Conservation (phyloP, 1,139 yeast genomes). For the Hansenula lynferdii region DNA sequence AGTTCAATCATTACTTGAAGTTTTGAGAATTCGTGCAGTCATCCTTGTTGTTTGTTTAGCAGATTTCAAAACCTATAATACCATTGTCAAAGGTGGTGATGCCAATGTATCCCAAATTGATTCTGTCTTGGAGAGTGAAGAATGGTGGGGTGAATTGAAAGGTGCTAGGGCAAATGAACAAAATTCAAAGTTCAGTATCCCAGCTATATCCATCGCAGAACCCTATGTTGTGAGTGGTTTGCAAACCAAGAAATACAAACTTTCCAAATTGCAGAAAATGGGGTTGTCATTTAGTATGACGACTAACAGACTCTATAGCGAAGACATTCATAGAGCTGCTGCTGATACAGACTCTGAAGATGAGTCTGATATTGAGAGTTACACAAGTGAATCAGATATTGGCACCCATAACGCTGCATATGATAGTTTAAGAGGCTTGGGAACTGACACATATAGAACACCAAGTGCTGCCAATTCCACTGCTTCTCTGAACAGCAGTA, state of each 20-base stretch:
- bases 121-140: slow-evolving; percentile 33
- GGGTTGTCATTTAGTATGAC: slow-evolving; percentile 78
- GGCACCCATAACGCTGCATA: slow-evolving; percentile 6
- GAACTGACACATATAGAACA: slow-evolving; percentile 12
- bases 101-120: slow-evolving; percentile 29
- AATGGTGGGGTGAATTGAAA: slow-evolving; percentile 65
- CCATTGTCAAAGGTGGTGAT: slow-evolving; percentile 63
- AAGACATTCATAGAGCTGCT: slow-evolving; percentile 28
- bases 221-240: slow-evolving; percentile 19
- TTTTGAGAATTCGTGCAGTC: slow-evolving; percentile 77
- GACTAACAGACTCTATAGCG: slow-evolving; percentile 40
- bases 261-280: slow-evolving; percentile 59
- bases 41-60: slow-evolving; percentile 70
- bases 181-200: slow-evolving; percentile 13
- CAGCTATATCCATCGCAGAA: slow-evolving; percentile 15
- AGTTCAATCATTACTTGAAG: slow-evolving; percentile 58
- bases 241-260: slow-evolving; percentile 33
- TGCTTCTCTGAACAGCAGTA: slow-evolving; percentile 11
- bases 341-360: slow-evolving; percentile 23
- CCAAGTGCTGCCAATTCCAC: slow-evolving; percentile 17
- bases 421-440: slow-evolving; percentile 13
- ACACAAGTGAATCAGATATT: slow-evolving; percentile 11
- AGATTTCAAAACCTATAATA: slow-evolving; percentile 61
- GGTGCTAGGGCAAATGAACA: slow-evolving; percentile 42
- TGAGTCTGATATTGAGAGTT: slow-evolving; percentile 15